Base-by-base conservation (phyloP, 805 yeast genomes). In the Kuraishia piskuri region DNA sequence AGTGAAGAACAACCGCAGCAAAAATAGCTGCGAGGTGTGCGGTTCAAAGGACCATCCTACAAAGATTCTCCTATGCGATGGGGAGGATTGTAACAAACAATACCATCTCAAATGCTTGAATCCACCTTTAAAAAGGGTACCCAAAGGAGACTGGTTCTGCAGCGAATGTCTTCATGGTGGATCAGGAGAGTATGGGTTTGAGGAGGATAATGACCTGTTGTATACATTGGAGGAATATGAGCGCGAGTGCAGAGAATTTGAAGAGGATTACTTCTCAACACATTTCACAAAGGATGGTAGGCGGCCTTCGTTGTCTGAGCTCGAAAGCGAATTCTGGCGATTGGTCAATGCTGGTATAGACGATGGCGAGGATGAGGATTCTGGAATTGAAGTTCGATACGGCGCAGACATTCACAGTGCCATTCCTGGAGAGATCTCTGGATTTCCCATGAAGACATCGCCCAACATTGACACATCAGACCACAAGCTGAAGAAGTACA, bases 171-270 rank as follows among this genome's bases (percentile, higher is more conserved):
- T 91, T n/a, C 74, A 86, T 14, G 96, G 96, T 0, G 64, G 69
- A 0, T 85, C 88, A 46, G 92, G 94, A 1, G 90, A 83, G 57
- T 91, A 89, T 62, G 96, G 96, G 0, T 91, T 92, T 65, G 91
- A 86, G 57, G 94, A 87, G 58, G 74, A 70, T 52, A 64, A 64
- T 54, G 68, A 85, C 62, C 72, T 84, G 0, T 68, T 88, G 5
- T 69, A 62, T 57, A 66, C 70, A 8, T 53, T 70, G 17, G 66
- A 70, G 0, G 83, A 85, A 54, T 91, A 90, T 65, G 75, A 78
- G 57, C 65, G 75, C 3, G 70, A 78, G 56, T 84, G 89, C 57
- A 66, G 69, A 36, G 69, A 75, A 22, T 83, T 83, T 59, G 75
- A 70, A 51, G 69, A 71, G 9, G 56, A 66, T 9, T 72, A 79